Percentiles rank a stretch among this genome's conserved stretches.
Evolutionary conservation across 495 filamentous ascomycete genomes (phyloP).

Genomic region (Xylaria cubensis): DNA sequence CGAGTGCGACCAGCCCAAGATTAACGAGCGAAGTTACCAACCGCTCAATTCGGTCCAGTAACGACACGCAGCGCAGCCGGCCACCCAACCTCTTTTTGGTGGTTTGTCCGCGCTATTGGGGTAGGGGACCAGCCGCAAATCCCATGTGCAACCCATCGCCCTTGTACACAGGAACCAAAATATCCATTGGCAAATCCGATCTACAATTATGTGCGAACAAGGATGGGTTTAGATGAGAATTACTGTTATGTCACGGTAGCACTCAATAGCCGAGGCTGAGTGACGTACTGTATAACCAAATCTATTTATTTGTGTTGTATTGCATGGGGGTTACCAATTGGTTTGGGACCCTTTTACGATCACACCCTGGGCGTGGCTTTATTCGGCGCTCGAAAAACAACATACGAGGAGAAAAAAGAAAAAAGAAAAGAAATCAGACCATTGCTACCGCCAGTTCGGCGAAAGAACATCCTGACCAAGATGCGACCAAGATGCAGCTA

Average conservation of each 20-base stretch:
- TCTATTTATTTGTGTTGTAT: conserved; percentile 15
- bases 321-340: not conserved
- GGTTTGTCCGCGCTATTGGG: conserved; percentile 16
- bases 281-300: not conserved
- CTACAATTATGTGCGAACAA: not conserved
- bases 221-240: not conserved
- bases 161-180: conserved; percentile 3
- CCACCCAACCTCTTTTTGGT: conserved; percentile 1
- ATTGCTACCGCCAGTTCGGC: not conserved
- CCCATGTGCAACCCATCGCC: conserved; percentile 1
- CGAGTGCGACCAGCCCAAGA: conserved; percentile 23
- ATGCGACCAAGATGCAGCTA: not conserved
- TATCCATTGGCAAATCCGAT: not conserved
- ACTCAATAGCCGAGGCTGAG: conserved; percentile 19
- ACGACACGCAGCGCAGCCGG: conserved; percentile 5
- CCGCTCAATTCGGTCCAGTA: not conserved
- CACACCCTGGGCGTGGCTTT: conserved; percentile 17
- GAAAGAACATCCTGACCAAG: not conserved
- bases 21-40: conserved; percentile 22
- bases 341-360: not conserved
- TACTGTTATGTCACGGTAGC: conserved; percentile 4
- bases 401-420: not conserved
- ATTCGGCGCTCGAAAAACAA: not conserved
- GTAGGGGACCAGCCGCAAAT: not conserved
- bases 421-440: not conserved